Percentiles rank a stretch among this genome's conserved stretches.
Conservation (phyloP, 2,329 filamentous ascomycete species). For the Xylariaceae sp. region DNA sequence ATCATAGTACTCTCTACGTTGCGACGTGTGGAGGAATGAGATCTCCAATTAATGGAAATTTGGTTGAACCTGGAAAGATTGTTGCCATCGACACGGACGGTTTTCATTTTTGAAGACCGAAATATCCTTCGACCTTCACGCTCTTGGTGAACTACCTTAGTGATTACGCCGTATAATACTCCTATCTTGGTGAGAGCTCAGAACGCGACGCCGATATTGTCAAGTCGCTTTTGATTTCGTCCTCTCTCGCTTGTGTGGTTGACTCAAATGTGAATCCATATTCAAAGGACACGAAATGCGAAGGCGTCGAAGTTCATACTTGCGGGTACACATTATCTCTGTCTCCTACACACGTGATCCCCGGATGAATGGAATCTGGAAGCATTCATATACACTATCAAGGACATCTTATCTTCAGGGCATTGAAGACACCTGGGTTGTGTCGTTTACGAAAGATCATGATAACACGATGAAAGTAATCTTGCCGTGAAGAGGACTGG, state of each 20-base stretch:
- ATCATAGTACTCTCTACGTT: slow-evolving; percentile 22
- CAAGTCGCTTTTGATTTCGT: too few species aligned
- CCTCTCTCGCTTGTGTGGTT: too few species aligned
- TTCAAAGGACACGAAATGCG: slow-evolving; percentile 4
- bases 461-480: slow-evolving; percentile 9
- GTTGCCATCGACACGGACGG: slow-evolving; percentile 23
- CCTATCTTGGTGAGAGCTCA: too few species aligned
- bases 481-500: slow-evolving; percentile 4
- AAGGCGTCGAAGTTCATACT: slow-evolving; percentile 5
- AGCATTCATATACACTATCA: too few species aligned
- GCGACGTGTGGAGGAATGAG: slow-evolving; percentile 20
- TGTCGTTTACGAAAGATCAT: slow-evolving; percentile 2
- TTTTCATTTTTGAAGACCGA: background rate
- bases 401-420: slow-evolving; percentile 11
- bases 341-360: slow-evolving; percentile 7
- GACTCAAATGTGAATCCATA: background rate
- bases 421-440: slow-evolving; percentile 5
- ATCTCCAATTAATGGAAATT: slow-evolving; percentile 19
- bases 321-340: slow-evolving; percentile 7
- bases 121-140: too few species aligned
- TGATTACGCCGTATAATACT: too few species aligned
- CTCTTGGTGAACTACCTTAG: too few species aligned
- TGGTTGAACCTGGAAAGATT: slow-evolving; percentile 24
- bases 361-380: slow-evolving; percentile 7
- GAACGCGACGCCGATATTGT: too few species aligned